These are phyloP conservation scores for Xanthoparmelia taractica DNA, from an alignment of 495 filamentous ascomycete genomes.

Conservation along the genomic window DNA sequence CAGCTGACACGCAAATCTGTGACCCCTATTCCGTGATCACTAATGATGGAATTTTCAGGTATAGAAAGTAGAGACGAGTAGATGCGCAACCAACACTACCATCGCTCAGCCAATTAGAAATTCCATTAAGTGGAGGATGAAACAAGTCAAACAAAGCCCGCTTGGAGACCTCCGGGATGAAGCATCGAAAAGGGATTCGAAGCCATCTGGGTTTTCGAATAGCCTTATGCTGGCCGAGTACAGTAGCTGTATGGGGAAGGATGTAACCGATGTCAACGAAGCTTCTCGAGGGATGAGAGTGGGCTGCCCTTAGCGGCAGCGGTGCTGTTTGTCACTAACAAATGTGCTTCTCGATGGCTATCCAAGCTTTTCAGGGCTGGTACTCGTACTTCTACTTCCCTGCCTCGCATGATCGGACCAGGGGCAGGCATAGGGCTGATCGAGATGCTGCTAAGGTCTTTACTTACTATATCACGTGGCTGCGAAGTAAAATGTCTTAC, in stretches of 20 bases:
- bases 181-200: neutral
- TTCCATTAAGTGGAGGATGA: too few species aligned
- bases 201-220: neutral
- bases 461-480: too few species aligned
- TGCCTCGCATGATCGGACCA: too few species aligned
- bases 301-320: neutral
- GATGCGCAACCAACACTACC: neutral
- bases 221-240: neutral
- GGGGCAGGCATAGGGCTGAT: too few species aligned
- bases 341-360: conserved; percentile 4
- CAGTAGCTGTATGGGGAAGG: neutral
- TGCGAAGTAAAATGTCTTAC: too few species aligned
- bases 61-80: too few species aligned
- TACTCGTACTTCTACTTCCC: too few species aligned
- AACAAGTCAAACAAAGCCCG: neutral
- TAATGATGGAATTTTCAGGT: neutral
- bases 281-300: neutral
- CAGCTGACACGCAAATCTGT: neutral
- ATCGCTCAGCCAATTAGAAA: neutral
- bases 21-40: neutral
- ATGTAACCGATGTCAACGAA: neutral
- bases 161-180: neutral
- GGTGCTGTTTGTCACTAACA: neutral
- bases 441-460: too few species aligned
- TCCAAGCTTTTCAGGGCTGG: conserved; percentile 8